Evolutionary conservation across 2,329 filamentous ascomycete genomes (phyloP).

Genomic region (Diaporthe sp.): DNA sequence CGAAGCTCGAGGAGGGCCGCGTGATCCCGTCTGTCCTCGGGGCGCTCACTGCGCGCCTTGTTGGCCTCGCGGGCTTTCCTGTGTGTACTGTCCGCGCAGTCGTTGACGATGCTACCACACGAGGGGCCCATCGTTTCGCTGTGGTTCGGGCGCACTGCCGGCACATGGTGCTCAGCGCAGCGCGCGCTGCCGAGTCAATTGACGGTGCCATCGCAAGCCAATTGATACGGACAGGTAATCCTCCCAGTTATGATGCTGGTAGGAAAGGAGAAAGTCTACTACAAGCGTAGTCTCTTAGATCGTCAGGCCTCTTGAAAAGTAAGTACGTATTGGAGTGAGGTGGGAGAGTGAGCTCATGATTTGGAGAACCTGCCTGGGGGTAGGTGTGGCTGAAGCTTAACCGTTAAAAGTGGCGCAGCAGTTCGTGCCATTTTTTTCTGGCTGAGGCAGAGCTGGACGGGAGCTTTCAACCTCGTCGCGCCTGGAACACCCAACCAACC

Average conservation of each 20-base stretch:
- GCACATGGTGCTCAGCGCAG: conserved; percentile 42
- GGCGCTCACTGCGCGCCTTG: conserved; percentile 8
- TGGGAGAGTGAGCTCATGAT: conserved; percentile 34
- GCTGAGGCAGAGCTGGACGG: neutral
- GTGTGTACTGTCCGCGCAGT: conserved; percentile 37
- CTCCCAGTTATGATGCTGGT: neutral
- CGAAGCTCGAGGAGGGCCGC: conserved; percentile 37
- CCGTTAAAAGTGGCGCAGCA: conserved; percentile 19
- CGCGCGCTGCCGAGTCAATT: conserved; percentile 40
- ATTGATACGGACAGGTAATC: neutral
- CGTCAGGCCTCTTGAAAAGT: neutral
- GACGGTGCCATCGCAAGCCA: conserved; percentile 37
- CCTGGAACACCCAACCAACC: conserved; percentile 26
- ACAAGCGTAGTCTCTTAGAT: neutral
- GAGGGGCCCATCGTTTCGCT: conserved; percentile 34
- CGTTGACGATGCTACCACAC: conserved; percentile 25
- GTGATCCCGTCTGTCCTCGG: conserved; percentile 3
- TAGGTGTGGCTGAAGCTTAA: conserved; percentile 35
- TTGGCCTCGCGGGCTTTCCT: conserved; percentile 27
- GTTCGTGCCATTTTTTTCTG: conserved; percentile 22
- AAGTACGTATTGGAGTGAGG: neutral
- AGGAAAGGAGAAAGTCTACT: neutral
- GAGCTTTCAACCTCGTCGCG: conserved; percentile 20
- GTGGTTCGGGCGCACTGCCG: conserved; percentile 40
- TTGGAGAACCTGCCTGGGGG: conserved; percentile 3